Base-by-base conservation (phyloP, 2,329 filamentous ascomycete genomes). In the Cryphonectria carpinicola region DNA sequence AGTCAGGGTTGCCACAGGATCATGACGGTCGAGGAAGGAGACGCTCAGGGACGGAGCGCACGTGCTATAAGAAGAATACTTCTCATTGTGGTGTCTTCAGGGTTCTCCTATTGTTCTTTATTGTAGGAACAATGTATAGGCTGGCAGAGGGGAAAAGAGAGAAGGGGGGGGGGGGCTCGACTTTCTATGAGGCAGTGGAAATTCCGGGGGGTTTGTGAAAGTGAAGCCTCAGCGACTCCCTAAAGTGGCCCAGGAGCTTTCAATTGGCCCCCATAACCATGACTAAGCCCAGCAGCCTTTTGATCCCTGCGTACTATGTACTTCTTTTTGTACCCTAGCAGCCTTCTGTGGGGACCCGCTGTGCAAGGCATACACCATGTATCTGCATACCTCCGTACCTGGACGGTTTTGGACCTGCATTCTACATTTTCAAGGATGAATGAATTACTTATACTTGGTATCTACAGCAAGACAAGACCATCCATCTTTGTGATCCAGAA, bases 1-100 rank as follows among this genome's bases (percentile, higher is more conserved):
- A 37, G 69, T 69, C 66, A 71, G 54, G 32, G 62, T 39, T 28
- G 69, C 63, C 54, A 66, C 69, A 70, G 52, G 37, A 65, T 63
- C 68, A 71, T 69, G 66, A 54, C 69, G 66, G 46, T 41, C 41
- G 64, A n/a, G 25, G 32, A 52, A 35, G 63, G n/a, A 46, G 43
- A 63, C 62, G 66, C 68, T 68, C 68, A 43, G 37, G 28, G 63
- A 60, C 35, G 68, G 60, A 62, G 61, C 68, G 41, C 67, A 56
- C 61, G 43, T 37, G 61, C 43, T 66, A 43, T 32, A 35, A 28
- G 4, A 19, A 43, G 4, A 19, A 37, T 3, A 17, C 25, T 43
- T 37, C 8, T 19, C 2, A 49, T 13, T 62, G 25, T 52, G n/a
- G 19, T 37, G 60, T 58, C 56, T 63, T 41, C 35, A 43, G 65